These are phyloP conservation scores for Backusella psychrophila DNA, from an alignment of 192 early-diverging fungal genomes.

Conservation along the genomic window DNA sequence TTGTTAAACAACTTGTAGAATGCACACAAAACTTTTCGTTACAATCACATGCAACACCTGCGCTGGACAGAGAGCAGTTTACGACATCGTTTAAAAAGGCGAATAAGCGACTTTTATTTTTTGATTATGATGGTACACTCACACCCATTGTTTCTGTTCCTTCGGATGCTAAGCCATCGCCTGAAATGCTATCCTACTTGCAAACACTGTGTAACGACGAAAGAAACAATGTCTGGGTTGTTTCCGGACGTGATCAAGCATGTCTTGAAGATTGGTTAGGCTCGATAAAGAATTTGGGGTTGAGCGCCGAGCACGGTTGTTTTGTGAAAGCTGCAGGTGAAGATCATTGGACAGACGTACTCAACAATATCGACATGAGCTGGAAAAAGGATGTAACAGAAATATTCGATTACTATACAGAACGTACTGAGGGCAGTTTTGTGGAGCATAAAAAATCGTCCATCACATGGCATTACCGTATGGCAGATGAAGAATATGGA, in stretches of 20 bases:
- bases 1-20: slow-evolving; percentile 72
- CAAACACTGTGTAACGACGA: slow-evolving; percentile 68
- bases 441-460: slow-evolving; percentile 84
- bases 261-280: slow-evolving; percentile 89
- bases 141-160: slow-evolving; percentile 92
- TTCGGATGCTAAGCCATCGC: slow-evolving; percentile 78
- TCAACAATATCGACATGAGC: slow-evolving; percentile 61
- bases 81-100: slow-evolving; percentile 52
- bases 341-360: slow-evolving; percentile 56
- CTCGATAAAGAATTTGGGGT: slow-evolving; percentile 62
- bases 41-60: slow-evolving; percentile 46
- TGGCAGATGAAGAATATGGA: slow-evolving; percentile 82
- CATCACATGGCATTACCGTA: slow-evolving; percentile 89
- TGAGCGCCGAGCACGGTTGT: slow-evolving; percentile 85
- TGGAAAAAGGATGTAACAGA: slow-evolving; percentile 85
- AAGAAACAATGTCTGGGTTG: slow-evolving; percentile 86
- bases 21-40: slow-evolving; percentile 39
- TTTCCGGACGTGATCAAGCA: slow-evolving; percentile 89
- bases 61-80: slow-evolving; percentile 35
- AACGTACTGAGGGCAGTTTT: slow-evolving; percentile 81
- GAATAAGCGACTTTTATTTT: slow-evolving; percentile 80
- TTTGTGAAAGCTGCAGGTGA: slow-evolving; percentile 71
- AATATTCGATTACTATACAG: slow-evolving; percentile 85
- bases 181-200: slow-evolving; percentile 83
- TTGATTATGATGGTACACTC: slow-evolving; percentile 98